A percentile compares a stretch with the other conserved stretches of the same genome.
These are phyloP conservation scores for Phycomyces blakesleeanus DNA, from an alignment of 192 early-diverging fungal genomes.

Conservation along the genomic window DNA sequence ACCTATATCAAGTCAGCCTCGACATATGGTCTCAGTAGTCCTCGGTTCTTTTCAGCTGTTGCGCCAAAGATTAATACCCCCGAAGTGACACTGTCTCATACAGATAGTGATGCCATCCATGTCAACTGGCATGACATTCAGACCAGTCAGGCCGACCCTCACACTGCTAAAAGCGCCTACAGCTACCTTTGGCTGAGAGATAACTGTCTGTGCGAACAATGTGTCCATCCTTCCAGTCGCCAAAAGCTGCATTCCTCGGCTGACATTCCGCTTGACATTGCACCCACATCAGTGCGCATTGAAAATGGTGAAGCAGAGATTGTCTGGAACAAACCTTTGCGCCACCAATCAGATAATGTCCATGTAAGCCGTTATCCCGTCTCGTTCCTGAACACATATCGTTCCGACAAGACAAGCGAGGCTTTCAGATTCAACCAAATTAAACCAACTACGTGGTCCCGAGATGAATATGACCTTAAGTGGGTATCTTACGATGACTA, in stretches of 20 bases:
- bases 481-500: slow-evolving; percentile 58
- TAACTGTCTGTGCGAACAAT: slow-evolving; percentile 54
- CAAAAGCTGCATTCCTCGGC: slow-evolving; percentile 57
- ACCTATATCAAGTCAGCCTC: too few species aligned
- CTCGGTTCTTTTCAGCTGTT: too few species aligned
- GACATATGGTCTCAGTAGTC: too few species aligned
- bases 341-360: slow-evolving; percentile 32
- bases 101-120: slow-evolving; percentile 8
- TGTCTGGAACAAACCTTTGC: slow-evolving; percentile 45
- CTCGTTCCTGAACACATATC: slow-evolving; percentile 29
- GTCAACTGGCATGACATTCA: slow-evolving; percentile 6
- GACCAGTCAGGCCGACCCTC: not conserved
- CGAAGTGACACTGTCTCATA: not conserved
- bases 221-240: slow-evolving; percentile 51
- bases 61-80: too few species aligned
- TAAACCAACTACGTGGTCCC: slow-evolving; percentile 39
- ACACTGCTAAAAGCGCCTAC: slow-evolving; percentile 6
- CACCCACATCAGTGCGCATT: slow-evolving; percentile 18
- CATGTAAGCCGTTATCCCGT: slow-evolving; percentile 37
- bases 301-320: slow-evolving; percentile 35
- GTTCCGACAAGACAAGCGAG: slow-evolving; percentile 8
- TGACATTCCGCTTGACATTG: slow-evolving; percentile 47
- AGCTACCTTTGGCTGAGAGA: slow-evolving; percentile 56
- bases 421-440: slow-evolving; percentile 29
- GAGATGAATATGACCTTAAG: slow-evolving; percentile 32